Evolutionary conservation across 2,329 filamentous ascomycete species (phyloP), one percentile per base, ranked within the genome.

Genomic region (Penicillium sclerotiorum): DNA sequence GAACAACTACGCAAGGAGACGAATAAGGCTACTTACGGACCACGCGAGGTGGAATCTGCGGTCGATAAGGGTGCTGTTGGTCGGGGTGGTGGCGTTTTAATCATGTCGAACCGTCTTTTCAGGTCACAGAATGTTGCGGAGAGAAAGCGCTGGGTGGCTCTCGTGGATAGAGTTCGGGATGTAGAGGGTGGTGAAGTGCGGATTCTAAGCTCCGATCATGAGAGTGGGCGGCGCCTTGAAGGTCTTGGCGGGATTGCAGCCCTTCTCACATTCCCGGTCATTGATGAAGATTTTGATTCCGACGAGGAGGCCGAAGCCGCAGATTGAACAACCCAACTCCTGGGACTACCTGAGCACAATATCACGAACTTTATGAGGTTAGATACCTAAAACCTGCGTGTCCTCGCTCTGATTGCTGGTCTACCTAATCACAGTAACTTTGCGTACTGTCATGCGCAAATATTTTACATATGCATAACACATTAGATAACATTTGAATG

Each of bases 161-260:
- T 97, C 38, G 92, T 97, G 3, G 93, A 97, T 68, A 86, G 86
- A 55, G 93, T 97, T n/a, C 84, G 86, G 57, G 85, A 85, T 45
- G 74, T 78, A 3, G 86, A 90, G 56, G 94, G 93, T 5, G 94
- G 93, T 1, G 91, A 96, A 58, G 89, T 90, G 1, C 80, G 89
- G 46, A 83, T 97, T n/a, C 73, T 97, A 22, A 97, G 93, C 70
- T 92, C 89, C 62, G 88, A 95, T 64, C 93, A 97, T 70, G 93
- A 96, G 75, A 96, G 92, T 68, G 94, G 94, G 1, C 87, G 88
- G 74, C 79, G 91, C 52, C 73, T 99, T 12, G 89, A 92, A 58
- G 88, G 86, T 11, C 70, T 97, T 52, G 92, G 94, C 1, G 89
- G 91, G 15, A 87, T 99, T 54, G 94, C 93, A 13, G 91, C 91